phyloP scores from a whole-genome alignment of 2,329 filamentous ascomycete genomes.

The Colletotrichum liriopes region DNA sequence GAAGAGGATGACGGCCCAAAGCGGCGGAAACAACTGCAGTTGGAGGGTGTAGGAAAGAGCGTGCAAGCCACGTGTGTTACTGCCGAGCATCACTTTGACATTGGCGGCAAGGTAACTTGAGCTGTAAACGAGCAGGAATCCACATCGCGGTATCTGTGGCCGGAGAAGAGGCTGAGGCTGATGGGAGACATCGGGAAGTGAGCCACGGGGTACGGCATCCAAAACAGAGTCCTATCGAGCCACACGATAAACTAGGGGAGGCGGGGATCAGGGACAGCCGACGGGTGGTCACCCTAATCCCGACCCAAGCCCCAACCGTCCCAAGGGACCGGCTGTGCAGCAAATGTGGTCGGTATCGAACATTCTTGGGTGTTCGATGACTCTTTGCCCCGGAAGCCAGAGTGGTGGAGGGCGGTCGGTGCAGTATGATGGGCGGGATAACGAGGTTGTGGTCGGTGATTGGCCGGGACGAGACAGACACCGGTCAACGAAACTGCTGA shows the following conservation, averaged over 20 bases:
- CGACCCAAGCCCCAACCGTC: neutral
- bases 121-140: constrained; percentile 4
- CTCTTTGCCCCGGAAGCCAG: neutral
- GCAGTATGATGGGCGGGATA: constrained; percentile 5
- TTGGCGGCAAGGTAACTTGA: neutral
- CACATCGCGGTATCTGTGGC: constrained; percentile 5
- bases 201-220: neutral
- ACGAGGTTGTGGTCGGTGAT: constrained; percentile 16
- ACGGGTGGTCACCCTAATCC: constrained; percentile 6
- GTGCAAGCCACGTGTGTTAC: constrained; percentile 16
- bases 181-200: constrained; percentile 24
- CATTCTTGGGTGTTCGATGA: constrained; percentile 2
- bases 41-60: neutral
- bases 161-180: constrained; percentile 39
- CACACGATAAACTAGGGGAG: neutral
- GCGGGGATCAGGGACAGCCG: constrained; percentile 4
- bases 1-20: constrained; percentile 11
- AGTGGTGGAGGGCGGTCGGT: constrained; percentile 2
- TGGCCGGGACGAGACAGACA: constrained; percentile 10
- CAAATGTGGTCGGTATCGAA: neutral
- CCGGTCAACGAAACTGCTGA: constrained; percentile 26
- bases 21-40: neutral
- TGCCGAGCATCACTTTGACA: neutral
- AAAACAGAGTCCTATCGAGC: constrained; percentile 3
- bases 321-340: constrained; percentile 23